Conservation (phyloP, 1,284 basidiomycete species). For the Boletus sp. region DNA sequence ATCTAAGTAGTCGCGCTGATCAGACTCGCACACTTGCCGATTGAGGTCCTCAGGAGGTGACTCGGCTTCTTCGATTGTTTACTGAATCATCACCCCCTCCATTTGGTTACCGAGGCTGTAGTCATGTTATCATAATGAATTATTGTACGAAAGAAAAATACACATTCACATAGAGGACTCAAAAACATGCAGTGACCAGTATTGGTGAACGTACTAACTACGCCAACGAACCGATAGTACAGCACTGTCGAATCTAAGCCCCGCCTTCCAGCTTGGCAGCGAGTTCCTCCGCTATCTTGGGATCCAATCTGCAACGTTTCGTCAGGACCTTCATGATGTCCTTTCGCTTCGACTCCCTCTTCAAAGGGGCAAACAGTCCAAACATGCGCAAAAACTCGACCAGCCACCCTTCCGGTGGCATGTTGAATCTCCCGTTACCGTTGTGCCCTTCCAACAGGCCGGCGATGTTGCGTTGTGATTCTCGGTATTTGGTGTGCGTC, state of each 20-base stretch:
- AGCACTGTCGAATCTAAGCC: not conserved
- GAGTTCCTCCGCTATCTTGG: conserved; percentile 20
- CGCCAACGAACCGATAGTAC: not conserved
- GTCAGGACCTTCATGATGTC: conserved; percentile 25
- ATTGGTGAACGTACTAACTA: not conserved
- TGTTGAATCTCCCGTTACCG: conserved; percentile 21
- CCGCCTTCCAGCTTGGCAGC: conserved; percentile 14
- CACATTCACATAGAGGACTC: conserved; percentile 8
- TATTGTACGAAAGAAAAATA: conserved; percentile 5
- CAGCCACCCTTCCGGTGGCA: conserved; percentile 31
- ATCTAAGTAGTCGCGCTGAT: not conserved
- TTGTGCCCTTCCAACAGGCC: conserved; percentile 15
- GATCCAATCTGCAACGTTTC: conserved; percentile 30
- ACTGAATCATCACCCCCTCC: not conserved
- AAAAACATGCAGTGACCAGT: not conserved
- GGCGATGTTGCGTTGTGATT: conserved; percentile 23
- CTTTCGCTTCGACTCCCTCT: conserved; percentile 24
- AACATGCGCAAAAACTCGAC: conserved; percentile 27
- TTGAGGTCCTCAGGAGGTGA: not conserved
- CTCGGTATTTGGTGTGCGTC: conserved; percentile 26
- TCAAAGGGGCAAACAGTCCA: conserved; percentile 26
- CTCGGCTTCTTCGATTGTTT: not conserved
- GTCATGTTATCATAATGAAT: not conserved
- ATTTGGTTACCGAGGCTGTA: not conserved
- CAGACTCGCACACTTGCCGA: not conserved